Percentiles rank a stretch among this genome's conserved stretches.
Conservation (phyloP, 1,284 basidiomycete species). For the Sporisorium sorghi region DNA sequence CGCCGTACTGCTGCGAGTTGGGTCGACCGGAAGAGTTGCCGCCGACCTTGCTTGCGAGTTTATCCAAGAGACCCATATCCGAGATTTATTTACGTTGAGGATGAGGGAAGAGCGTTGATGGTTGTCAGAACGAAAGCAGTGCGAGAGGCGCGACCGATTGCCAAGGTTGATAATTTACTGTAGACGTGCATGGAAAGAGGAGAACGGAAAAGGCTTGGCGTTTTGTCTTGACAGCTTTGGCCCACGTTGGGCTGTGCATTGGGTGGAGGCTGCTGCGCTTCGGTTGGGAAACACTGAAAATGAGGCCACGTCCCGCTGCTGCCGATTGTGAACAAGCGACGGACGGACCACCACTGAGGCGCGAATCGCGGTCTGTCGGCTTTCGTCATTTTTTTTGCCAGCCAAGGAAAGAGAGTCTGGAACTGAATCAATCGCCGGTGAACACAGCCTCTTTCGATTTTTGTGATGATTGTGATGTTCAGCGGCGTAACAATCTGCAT, state of each 20-base stretch:
- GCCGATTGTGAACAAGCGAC: not conserved
- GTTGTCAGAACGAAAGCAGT: not conserved
- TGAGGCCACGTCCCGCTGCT: not conserved
- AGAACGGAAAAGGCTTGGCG: constrained; percentile 14
- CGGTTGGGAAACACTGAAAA: too few relatives aligned
- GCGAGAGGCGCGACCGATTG: not conserved
- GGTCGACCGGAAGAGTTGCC: constrained; percentile 30
- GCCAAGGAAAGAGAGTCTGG: not conserved
- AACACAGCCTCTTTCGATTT: constrained; percentile 7
- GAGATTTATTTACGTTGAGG: not conserved
- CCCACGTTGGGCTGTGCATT: not conserved
- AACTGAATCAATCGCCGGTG: not conserved
- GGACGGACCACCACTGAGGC: not conserved
- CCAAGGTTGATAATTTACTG: too few relatives aligned
- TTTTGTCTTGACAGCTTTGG: not conserved
- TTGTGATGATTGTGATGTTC: not conserved
- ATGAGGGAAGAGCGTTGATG: too few relatives aligned
- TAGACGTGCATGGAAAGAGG: not conserved
- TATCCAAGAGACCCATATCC: constrained; percentile 61
- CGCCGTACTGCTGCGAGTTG: constrained; percentile 39
- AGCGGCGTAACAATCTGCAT: not conserved
- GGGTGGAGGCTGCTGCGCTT: not conserved
- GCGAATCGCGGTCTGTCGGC: not conserved
- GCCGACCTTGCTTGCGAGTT: constrained; percentile 56
- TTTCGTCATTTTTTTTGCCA: not conserved